phyloP scores from a whole-genome alignment of 2,329 filamentous ascomycete species.

The Colletotrichum tanaceti region DNA sequence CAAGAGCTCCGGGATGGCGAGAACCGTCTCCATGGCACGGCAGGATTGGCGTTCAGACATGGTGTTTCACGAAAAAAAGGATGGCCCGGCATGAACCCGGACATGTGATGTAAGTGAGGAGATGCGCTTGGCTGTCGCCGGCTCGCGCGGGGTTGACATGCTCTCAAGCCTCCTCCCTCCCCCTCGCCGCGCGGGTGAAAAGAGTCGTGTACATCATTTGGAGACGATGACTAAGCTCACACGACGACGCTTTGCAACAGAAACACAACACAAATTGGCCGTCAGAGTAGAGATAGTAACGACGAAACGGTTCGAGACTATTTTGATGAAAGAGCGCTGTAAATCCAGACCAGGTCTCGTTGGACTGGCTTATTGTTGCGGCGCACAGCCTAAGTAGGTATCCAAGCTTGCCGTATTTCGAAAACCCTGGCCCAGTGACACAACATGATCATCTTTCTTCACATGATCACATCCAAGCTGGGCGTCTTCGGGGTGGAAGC shows the following conservation, averaged over 20 bases:
- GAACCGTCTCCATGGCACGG: conserved; percentile 15
- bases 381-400: no score
- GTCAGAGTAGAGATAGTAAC: no score
- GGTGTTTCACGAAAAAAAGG: background rate
- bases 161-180: conserved; percentile 29
- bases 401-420: no score
- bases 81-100: background rate
- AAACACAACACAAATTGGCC: no score
- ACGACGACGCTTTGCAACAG: background rate
- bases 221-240: conserved; percentile 33
- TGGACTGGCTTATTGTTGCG: no score
- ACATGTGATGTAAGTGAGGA: conserved; percentile 28
- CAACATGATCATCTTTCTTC: no score
- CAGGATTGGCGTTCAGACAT: conserved; percentile 9
- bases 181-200: conserved; percentile 20
- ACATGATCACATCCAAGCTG: no score
- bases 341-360: no score
- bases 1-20: conserved; percentile 44
- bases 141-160: conserved; percentile 34
- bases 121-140: conserved; percentile 8
- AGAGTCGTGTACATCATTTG: conserved; percentile 29
- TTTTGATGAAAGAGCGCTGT: no score
- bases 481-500: no score
- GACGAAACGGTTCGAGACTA: no score
- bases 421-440: no score